Percentiles rank a stretch among this genome's conserved stretches.
These are phyloP conservation scores for Cytospora piceae DNA, from an alignment of 2,329 filamentous ascomycete genomes.

Conservation along the genomic window DNA sequence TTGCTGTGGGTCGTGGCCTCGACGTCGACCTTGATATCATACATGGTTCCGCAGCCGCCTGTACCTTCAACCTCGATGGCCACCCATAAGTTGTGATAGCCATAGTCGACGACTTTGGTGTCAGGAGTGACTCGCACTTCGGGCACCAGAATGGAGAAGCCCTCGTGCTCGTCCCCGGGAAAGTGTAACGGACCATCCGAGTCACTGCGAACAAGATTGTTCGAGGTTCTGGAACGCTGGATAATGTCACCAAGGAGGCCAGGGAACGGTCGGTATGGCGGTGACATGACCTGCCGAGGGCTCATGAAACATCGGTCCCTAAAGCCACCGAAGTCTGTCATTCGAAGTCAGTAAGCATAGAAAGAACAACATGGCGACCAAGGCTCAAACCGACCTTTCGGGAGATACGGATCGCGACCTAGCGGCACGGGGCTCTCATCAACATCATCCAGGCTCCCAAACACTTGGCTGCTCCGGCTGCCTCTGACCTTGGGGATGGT, in stretches of 20 bases:
- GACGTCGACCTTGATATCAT: slow-evolving; percentile 21
- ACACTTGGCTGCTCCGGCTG: slow-evolving; percentile 19
- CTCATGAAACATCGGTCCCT: slow-evolving; percentile 24
- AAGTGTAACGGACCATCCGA: slow-evolving; percentile 17
- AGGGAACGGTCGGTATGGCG: slow-evolving; percentile 22
- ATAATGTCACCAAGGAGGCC: slow-evolving; percentile 23
- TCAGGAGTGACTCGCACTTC: slow-evolving; percentile 26
- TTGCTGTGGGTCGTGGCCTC: slow-evolving; percentile 31
- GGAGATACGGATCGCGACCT: slow-evolving; percentile 16
- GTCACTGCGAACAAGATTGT: neutral
- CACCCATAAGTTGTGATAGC: slow-evolving; percentile 28
- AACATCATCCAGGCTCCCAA: slow-evolving; percentile 6
- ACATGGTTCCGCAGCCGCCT: slow-evolving; percentile 25
- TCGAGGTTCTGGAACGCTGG: slow-evolving; percentile 16
- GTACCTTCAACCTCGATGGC: slow-evolving; percentile 25
- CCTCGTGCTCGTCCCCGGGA: neutral
- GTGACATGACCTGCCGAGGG: slow-evolving; percentile 7
- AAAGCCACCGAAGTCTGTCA: slow-evolving; percentile 11
- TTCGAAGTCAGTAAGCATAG: neutral
- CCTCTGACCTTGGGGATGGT: slow-evolving; percentile 43
- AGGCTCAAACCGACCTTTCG: slow-evolving; percentile 5
- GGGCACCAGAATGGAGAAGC: slow-evolving; percentile 9
- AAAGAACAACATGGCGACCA: too few relatives aligned
- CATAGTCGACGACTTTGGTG: slow-evolving; percentile 15
- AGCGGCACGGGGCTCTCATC: slow-evolving; percentile 21